A percentile compares a stretch with the other conserved stretches of the same genome.
phyloP scores from a whole-genome alignment of 2,329 filamentous ascomycete species.

The Colletotrichum sansevieriae region DNA sequence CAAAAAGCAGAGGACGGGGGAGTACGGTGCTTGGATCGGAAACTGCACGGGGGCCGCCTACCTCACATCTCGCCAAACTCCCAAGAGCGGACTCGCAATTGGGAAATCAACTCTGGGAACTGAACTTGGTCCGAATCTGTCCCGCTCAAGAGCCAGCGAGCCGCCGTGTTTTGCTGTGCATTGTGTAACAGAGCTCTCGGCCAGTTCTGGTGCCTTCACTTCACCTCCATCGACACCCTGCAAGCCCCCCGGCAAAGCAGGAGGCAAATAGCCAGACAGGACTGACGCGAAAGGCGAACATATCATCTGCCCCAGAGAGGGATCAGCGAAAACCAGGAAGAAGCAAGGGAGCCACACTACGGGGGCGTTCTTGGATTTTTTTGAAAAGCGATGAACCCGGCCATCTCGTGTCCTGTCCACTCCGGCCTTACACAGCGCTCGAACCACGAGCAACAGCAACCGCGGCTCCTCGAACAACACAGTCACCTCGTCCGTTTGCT shows the following conservation, averaged over 20 bases:
- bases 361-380: constrained; percentile 3
- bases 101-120: constrained; percentile 3
- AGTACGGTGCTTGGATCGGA: constrained; percentile 30
- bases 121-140: constrained; percentile 16
- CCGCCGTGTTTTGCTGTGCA: constrained; percentile 6
- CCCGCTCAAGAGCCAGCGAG: constrained; percentile 3
- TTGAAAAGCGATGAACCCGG: constrained; percentile 37
- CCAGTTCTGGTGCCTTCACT: constrained; percentile 7
- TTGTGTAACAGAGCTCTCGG: neutral
- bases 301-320: constrained; percentile 14
- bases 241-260: constrained; percentile 9
- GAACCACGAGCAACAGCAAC: constrained; percentile 33
- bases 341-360: constrained; percentile 12
- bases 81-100: constrained; percentile 5
- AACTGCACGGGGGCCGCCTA: constrained; percentile 29
- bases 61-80: neutral
- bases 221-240: constrained; percentile 17
- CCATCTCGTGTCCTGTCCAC: constrained; percentile 31
- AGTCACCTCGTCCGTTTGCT: constrained; percentile 1
- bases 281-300: constrained; percentile 17
- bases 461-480: constrained; percentile 10
- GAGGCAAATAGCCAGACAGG: constrained; percentile 20
- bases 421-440: constrained; percentile 45
- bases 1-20: neutral
- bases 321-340: constrained; percentile 16